These are phyloP conservation scores for Gnomoniopsis smithogilvyi DNA, from an alignment of 2,329 filamentous ascomycete species.

Conservation along the genomic window DNA sequence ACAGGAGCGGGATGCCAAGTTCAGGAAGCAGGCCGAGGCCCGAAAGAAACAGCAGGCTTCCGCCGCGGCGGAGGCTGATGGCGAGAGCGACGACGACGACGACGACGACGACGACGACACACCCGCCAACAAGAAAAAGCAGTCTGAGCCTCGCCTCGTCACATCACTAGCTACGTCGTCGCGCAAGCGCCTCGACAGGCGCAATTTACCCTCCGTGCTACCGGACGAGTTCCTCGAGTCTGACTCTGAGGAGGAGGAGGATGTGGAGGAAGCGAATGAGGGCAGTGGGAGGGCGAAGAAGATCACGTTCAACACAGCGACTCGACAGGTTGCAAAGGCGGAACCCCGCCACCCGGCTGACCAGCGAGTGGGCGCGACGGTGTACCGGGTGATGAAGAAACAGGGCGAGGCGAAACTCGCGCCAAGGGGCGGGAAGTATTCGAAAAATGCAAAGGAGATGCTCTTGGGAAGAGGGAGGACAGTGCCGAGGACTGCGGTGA, in stretches of 20 bases:
- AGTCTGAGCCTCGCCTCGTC: conserved; percentile 6
- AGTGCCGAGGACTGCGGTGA: conserved; percentile 24
- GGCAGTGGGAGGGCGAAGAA: conserved; percentile 33
- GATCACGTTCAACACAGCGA: conserved; percentile 40
- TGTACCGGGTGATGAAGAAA: conserved; percentile 47
- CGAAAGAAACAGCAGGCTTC: conserved; percentile 36
- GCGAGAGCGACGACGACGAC: conserved; percentile 19
- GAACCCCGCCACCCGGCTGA: conserved; percentile 38
- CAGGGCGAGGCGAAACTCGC: conserved; percentile 45
- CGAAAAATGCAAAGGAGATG: conserved; percentile 39
- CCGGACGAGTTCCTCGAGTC: conserved; percentile 55
- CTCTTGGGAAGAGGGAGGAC: conserved; percentile 44
- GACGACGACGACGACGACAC: conserved; percentile 19
- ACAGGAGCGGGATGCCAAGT: conserved; percentile 49
- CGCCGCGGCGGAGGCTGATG: conserved; percentile 22
- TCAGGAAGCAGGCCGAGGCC: conserved; percentile 53
- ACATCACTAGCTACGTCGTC: conserved; percentile 9
- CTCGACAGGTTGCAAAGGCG: conserved; percentile 35
- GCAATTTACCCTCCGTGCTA: conserved; percentile 41
- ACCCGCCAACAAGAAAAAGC: conserved; percentile 17
- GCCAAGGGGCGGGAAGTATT: conserved; percentile 43
- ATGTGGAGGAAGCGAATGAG: conserved; percentile 19
- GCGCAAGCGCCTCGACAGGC: conserved; percentile 30
- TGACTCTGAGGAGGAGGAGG: conserved; percentile 39
- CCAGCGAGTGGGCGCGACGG: conserved; percentile 48